Percentiles rank a stretch among this genome's conserved stretches.
These are phyloP conservation scores for Glycine latifolia DNA, from an alignment of 306 rosid species.

Conservation along the genomic window DNA sequence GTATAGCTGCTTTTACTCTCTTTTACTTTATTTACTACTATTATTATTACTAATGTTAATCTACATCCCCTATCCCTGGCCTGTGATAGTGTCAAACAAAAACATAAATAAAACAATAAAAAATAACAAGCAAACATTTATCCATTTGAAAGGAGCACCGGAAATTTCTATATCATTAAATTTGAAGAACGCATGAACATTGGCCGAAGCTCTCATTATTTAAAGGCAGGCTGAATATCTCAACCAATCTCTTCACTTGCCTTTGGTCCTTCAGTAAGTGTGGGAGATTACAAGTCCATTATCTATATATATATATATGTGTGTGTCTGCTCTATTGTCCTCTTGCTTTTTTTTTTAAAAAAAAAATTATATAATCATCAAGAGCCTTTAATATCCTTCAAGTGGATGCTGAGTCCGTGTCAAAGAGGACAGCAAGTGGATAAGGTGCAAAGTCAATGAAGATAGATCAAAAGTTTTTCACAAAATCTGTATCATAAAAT, in stretches of 20 bases:
- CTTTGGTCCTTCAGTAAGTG: conserved; percentile 2
- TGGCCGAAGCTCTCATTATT: background rate
- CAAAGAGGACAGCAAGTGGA: conserved; percentile 25
- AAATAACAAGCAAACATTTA: background rate
- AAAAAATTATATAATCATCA: background rate
- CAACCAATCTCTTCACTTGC: conserved; percentile 4
- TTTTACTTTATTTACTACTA: too few species aligned
- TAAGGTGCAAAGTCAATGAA: conserved; percentile 19
- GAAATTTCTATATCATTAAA: background rate
- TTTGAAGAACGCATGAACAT: background rate
- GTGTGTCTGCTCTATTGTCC: conserved; percentile 13
- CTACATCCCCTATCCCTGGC: too few species aligned
- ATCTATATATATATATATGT: too few species aligned
- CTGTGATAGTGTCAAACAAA: background rate
- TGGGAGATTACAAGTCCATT: conserved; percentile 5
- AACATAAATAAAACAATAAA: background rate
- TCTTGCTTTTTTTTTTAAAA: background rate
- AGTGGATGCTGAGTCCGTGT: conserved; percentile 36
- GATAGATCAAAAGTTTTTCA: background rate
- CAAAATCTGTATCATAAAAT: too few species aligned
- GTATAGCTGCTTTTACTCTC: background rate
- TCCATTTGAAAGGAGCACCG: background rate
- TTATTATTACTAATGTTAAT: too few species aligned
- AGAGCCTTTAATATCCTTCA: background rate
- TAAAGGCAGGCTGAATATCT: background rate